These are phyloP conservation scores for Fusarium neocosmosporiellum DNA, from an alignment of 2,329 filamentous ascomycete species.

Conservation along the genomic window DNA sequence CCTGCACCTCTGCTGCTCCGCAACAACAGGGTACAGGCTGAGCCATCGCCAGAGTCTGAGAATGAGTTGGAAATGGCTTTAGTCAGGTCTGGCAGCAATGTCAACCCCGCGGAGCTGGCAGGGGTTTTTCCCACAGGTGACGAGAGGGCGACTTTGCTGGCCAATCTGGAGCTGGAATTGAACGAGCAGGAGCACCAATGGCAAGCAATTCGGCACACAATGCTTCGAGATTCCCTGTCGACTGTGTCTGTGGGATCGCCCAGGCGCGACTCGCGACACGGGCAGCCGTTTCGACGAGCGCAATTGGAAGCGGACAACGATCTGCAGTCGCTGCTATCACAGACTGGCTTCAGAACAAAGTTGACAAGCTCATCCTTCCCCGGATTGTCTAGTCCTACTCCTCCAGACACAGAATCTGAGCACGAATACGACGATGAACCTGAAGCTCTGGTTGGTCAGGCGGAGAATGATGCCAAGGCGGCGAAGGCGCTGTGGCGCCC, in stretches of 20 bases:
- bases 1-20: conserved; percentile 67
- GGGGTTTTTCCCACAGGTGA: conserved; percentile 33
- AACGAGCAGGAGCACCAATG: conserved; percentile 69
- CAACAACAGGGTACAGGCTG: conserved; percentile 56
- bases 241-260: conserved; percentile 56
- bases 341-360: conserved; percentile 26
- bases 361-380: conserved; percentile 25
- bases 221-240: conserved; percentile 63
- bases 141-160: conserved; percentile 62
- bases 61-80: conserved; percentile 54
- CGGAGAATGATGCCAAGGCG: conserved; percentile 27
- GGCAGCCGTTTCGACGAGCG: conserved; percentile 24
- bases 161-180: conserved; percentile 72
- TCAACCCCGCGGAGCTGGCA: neutral
- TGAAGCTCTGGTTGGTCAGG: conserved; percentile 27
- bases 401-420: conserved; percentile 61
- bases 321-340: conserved; percentile 26
- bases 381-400: conserved; percentile 53
- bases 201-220: conserved; percentile 65
- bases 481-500: conserved; percentile 37
- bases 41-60: conserved; percentile 65
- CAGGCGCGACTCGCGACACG: conserved; percentile 36
- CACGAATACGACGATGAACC: conserved; percentile 47
- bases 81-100: neutral
- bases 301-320: conserved; percentile 29